phyloP scores from a whole-genome alignment of 495 filamentous ascomycete genomes.

The Penicillium paradoxum region DNA sequence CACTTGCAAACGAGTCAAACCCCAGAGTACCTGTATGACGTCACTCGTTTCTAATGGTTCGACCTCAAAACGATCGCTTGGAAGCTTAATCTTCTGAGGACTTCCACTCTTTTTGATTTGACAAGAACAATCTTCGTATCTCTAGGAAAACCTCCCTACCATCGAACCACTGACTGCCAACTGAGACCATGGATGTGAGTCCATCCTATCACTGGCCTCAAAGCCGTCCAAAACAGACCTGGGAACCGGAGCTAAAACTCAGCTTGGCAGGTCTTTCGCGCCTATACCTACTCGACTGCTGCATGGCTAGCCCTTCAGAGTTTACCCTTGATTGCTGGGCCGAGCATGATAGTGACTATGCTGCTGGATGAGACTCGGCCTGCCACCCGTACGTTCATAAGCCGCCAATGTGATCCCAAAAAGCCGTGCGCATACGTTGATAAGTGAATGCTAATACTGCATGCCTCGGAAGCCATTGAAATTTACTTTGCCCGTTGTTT shows the following conservation, averaged over 20 bases:
- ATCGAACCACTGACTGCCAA: neutral
- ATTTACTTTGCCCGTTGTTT: constrained; percentile 67
- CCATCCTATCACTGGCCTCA: neutral
- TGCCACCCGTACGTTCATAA: constrained; percentile 41
- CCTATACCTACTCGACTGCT: constrained; percentile 61
- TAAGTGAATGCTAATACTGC: neutral
- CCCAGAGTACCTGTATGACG: neutral
- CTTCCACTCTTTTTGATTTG: no score
- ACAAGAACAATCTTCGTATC: neutral
- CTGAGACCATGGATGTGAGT: constrained; percentile 18
- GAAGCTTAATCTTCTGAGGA: neutral
- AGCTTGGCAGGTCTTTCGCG: constrained; percentile 54
- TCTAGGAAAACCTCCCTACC: neutral
- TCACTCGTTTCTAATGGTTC: constrained; percentile 1
- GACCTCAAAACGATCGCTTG: neutral
- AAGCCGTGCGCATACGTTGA: neutral
- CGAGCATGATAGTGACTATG: constrained; percentile 59
- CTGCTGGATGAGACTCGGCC: constrained; percentile 55
- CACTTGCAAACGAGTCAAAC: constrained; percentile 6
- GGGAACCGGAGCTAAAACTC: neutral
- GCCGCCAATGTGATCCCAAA: neutral
- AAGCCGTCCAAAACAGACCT: neutral
- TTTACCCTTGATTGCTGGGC: constrained; percentile 56
- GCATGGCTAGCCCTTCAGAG: constrained; percentile 67
- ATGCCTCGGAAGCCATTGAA: constrained; percentile 50